Conservation (phyloP, 2,329 filamentous ascomycete genomes). For the Ophiostoma pallidulum region DNA sequence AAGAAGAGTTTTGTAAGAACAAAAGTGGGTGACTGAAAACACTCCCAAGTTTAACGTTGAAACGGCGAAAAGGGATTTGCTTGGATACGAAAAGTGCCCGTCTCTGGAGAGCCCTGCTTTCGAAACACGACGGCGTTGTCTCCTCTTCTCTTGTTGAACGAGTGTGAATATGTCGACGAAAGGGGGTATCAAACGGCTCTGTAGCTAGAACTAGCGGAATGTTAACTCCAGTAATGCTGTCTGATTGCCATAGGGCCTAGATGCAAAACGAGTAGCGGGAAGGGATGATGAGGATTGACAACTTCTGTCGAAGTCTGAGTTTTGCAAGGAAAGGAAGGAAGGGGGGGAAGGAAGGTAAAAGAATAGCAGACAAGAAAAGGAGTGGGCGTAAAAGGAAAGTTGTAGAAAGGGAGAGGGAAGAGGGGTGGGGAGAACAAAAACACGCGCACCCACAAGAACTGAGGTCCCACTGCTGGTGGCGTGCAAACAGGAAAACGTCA, state of each 20-base stretch:
- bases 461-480: background rate
- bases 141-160: too few relatives aligned
- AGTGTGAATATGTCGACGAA: background rate
- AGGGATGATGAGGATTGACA: background rate
- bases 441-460: constrained; percentile 1
- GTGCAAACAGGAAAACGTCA: background rate
- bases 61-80: too few relatives aligned
- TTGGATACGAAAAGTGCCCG: too few relatives aligned
- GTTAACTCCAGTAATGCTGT: background rate
- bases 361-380: background rate
- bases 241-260: background rate
- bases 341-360: background rate
- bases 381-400: background rate
- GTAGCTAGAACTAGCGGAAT: background rate
- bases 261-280: background rate
- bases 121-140: too few relatives aligned
- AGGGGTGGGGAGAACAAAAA: background rate
- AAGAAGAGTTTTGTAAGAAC: background rate
- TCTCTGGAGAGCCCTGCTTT: too few relatives aligned
- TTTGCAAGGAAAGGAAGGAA: background rate
- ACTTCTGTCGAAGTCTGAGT: background rate
- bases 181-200: constrained; percentile 1
- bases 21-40: too few relatives aligned
- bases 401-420: background rate
- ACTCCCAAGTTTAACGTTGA: too few relatives aligned